Evolutionary conservation across 345 rosid genomes (phyloP).

Genomic region (Microcos paniculata): DNA sequence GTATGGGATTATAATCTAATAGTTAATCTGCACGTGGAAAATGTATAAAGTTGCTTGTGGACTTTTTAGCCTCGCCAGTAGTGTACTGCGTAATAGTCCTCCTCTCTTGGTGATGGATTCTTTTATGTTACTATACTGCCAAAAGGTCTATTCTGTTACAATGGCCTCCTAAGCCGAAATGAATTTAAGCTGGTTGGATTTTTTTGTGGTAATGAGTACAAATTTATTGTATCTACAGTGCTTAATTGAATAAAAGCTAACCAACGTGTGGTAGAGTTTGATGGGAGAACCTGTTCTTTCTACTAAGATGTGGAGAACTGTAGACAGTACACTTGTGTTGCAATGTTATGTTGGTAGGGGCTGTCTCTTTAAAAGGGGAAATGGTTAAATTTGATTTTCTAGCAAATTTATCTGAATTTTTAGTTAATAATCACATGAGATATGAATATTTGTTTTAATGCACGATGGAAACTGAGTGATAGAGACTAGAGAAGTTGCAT

Average conservation of each 20-base stretch:
- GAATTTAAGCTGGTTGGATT: background rate
- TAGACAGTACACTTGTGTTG: background rate
- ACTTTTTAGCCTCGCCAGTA: background rate
- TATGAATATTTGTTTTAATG: background rate
- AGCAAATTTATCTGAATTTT: background rate
- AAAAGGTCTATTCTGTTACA: background rate
- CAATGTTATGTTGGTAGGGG: background rate
- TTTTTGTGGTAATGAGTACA: background rate
- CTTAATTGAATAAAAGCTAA: background rate
- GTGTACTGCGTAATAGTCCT: background rate
- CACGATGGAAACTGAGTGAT: background rate
- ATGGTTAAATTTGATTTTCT: background rate
- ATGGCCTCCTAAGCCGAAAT: background rate
- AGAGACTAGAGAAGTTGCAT: background rate
- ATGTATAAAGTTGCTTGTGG: background rate
- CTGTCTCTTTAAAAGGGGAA: background rate
- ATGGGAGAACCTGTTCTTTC: background rate
- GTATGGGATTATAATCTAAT: background rate
- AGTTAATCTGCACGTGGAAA: background rate
- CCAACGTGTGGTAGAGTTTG: background rate
- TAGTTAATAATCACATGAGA: background rate
- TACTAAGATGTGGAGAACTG: background rate
- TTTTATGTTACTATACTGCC: background rate
- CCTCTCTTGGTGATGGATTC: background rate
- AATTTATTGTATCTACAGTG: background rate